Conservation (phyloP, 2,329 filamentous ascomycete species). For the Ophiostoma pallidulum region DNA sequence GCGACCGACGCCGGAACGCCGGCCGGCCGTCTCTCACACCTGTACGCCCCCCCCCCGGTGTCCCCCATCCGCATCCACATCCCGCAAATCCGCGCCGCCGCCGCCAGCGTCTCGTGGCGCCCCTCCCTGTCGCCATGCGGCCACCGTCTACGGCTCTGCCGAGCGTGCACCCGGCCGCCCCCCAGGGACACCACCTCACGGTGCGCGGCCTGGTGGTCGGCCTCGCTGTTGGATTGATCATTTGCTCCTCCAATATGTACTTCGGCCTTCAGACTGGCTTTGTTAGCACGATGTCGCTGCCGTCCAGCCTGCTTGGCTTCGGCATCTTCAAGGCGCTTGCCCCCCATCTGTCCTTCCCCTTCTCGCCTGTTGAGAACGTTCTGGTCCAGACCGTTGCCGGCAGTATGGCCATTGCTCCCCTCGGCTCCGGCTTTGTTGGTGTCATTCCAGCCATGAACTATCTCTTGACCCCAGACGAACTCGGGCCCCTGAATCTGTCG, state of each 20-base stretch:
- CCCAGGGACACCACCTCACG: conserved; percentile 65
- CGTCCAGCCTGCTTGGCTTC: conserved; percentile 86
- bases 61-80: background rate
- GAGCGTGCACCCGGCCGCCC: conserved; percentile 13
- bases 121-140: conserved; percentile 1
- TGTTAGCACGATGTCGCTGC: conserved; percentile 87
- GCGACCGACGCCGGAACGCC: background rate
- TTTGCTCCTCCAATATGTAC: conserved; percentile 96
- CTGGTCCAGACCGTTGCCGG: conserved; percentile 93
- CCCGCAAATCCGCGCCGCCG: background rate
- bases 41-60: too few relatives aligned
- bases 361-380: conserved; percentile 93
- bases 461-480: conserved; percentile 66
- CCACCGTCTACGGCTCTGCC: conserved; percentile 6
- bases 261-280: conserved; percentile 60
- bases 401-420: conserved; percentile 90
- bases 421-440: conserved; percentile 91
- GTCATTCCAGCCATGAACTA: conserved; percentile 92
- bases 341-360: conserved; percentile 65
- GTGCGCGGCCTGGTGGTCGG: conserved; percentile 70
- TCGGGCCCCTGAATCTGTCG: conserved; percentile 63
- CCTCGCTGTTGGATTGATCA: conserved; percentile 74
- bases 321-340: conserved; percentile 80
- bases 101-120: background rate
- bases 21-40: background rate